Base-by-base conservation (phyloP, 2,329 filamentous ascomycete genomes). In the Hypocrella siamensis region DNA sequence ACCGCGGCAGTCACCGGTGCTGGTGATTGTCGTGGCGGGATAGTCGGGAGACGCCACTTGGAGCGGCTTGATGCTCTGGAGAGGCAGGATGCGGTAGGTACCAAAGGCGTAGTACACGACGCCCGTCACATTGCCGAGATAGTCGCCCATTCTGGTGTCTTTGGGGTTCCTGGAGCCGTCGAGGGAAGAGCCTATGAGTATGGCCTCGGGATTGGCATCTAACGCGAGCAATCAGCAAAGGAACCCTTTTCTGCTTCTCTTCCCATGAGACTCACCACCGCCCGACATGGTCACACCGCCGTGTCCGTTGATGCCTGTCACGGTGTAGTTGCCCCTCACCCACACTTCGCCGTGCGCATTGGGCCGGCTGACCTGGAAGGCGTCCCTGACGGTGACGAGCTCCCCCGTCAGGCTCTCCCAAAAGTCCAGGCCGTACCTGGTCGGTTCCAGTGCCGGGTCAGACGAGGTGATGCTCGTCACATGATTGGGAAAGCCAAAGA, bases 391-490 rank as follows among this genome's bases (percentile, higher is more conserved):
- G 1, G 70, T 79, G 11, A 83, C 75, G 6, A 80, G 58, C 51
- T 81, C 74, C 18, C 76, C 78, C 33, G 58, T 61, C 35, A 82
- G 52, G 38, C 67, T 75, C 61, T 82, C 73, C 78, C 77, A 82
- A 46, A 81, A 83, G 48, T 82, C 78, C 19, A 82, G 57, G 3
- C 77, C 78, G 44, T 75, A 82, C 26, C 57, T 53, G 16, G 56
- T 53, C 2, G 76, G 76, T 37, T 76, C 49, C 25, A 82, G 60
- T 11, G 56, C 54, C 0, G 75, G 75, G 46, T 82, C 81, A 21
- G 47, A 56, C 5, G 49, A 55, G 3, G 73, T 76, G 25, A 82
- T 46, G 40, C 63, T 61, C 38, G 57, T 65, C 25, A 57, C 56
- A 37, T 70, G 76, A 45, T 78, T 79, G 9, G 78, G 77, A 4